Percentiles rank a stretch among this genome's conserved stretches.
phyloP scores from a whole-genome alignment of 179 eudicot species.

The Spinacia oleracea region DNA sequence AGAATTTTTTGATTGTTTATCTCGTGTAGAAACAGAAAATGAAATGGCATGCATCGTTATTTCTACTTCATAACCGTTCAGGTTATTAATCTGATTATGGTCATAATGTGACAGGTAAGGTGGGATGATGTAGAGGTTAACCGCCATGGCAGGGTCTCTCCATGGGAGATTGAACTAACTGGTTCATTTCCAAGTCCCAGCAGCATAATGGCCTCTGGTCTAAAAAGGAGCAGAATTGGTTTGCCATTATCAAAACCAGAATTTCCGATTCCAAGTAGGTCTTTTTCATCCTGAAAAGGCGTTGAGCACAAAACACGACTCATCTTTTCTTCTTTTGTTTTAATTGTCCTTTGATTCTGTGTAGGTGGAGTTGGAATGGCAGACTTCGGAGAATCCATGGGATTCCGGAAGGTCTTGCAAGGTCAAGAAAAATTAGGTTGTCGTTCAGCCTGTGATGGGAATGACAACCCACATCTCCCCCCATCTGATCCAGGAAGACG shows the following conservation, averaged over 20 bases:
- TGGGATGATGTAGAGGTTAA: slow-evolving; percentile 81
- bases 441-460: slow-evolving; percentile 41
- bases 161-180: slow-evolving; percentile 90
- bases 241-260: slow-evolving; percentile 60
- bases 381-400: slow-evolving; percentile 76
- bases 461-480: slow-evolving; percentile 45
- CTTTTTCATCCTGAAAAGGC: not conserved
- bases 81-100: not conserved
- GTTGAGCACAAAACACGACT: not conserved
- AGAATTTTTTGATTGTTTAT: not conserved
- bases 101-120: slow-evolving; percentile 57
- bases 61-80: not conserved
- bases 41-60: not conserved
- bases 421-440: slow-evolving; percentile 96
- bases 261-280: slow-evolving; percentile 52
- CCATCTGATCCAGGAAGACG: slow-evolving; percentile 46
- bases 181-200: slow-evolving; percentile 62
- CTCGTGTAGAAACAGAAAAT: not conserved
- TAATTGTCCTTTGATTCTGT: not conserved
- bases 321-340: not conserved
- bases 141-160: slow-evolving; percentile 84
- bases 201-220: slow-evolving; percentile 49
- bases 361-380: slow-evolving; percentile 69
- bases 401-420: slow-evolving; percentile 99
- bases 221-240: slow-evolving; percentile 74